Base-by-base conservation (phyloP, 169 alveolate species). In the Cryptosporidium felis region DNA sequence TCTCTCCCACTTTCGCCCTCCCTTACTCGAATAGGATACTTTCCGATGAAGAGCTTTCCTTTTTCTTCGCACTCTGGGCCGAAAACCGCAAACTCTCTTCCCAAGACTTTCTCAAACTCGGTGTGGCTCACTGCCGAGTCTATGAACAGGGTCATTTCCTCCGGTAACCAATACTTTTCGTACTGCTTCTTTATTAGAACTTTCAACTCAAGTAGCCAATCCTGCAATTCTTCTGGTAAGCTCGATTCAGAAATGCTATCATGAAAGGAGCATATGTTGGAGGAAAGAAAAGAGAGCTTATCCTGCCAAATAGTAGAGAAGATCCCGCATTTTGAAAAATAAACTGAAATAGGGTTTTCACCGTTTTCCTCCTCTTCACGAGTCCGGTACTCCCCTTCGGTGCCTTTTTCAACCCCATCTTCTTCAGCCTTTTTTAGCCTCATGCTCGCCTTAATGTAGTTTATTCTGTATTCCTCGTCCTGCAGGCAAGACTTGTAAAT, bases 401-500 rank as follows among this genome's bases (percentile, higher is more conserved):
- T 21, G 18, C 32, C 34, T 16, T 8, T 21, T 21, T 3, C n/a
- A 16, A 2, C 14, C 6, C 34, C 9, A 14, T n/a, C 56, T 16
- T 49, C 14, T 0, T 6, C 56, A 21, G 74, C 10, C 18, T 53
- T 12, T 6, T 12, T 28, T 32, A 44, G 30, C 36, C 44, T 65
- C 44, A 45, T 32, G 8, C 81, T 49, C 8, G 85, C 38, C 45
- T 23, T 53, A 36, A 74, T 74, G 41, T 34, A 74, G 26, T 49
- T 56, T 3, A 53, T 74, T 8, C 85, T 49, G 34, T 74, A 74
- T 6, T 74, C 58, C 30, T 56, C 67, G 26, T 74, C 67, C 8
- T 67, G 51, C 21, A 74, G 34, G 42, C 85, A 74, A 0, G 85
- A 74, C 46, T 74, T 74, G 18, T 74, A 74, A 21, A 74, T 74